Evolutionary conservation across 768 basidiomycete species (phyloP).

Genomic region (Termitomyces sp.): DNA sequence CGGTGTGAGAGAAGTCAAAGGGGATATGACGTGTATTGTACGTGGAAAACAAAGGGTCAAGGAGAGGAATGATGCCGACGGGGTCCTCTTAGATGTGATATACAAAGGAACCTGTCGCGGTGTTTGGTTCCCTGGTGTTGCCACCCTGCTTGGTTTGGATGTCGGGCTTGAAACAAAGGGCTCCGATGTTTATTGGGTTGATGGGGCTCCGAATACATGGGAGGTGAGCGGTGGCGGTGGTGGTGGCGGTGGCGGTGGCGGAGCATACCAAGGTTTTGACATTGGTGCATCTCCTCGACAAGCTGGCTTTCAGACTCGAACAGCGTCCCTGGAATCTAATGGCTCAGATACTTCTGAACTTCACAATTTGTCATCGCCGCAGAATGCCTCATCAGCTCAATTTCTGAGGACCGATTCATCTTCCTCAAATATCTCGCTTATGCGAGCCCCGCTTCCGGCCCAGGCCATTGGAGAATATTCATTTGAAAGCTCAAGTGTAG

Average conservation of each 20-base stretch:
- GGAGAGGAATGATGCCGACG: constrained; percentile 35
- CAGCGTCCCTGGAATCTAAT: constrained; percentile 45
- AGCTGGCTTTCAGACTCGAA: constrained; percentile 29
- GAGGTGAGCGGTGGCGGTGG: constrained; percentile 55
- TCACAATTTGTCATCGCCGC: constrained; percentile 16
- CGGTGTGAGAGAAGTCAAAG: constrained; percentile 62
- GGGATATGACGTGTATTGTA: constrained; percentile 59
- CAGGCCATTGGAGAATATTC: constrained; percentile 67
- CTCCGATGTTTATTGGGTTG: constrained; percentile 64
- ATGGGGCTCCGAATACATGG: constrained; percentile 49
- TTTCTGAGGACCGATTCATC: constrained; percentile 32
- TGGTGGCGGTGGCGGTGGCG: constrained; percentile 63
- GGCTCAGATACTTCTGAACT: constrained; percentile 28
- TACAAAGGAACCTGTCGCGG: constrained; percentile 73
- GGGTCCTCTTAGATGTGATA: constrained; percentile 58
- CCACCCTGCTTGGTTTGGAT: constrained; percentile 76
- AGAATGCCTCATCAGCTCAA: constrained; percentile 9
- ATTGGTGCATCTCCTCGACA: constrained; percentile 35
- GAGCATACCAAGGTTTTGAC: constrained; percentile 65
- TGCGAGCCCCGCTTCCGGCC: constrained; percentile 69
- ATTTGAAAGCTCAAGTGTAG: constrained; percentile 50
- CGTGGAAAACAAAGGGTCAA: constrained; percentile 41
- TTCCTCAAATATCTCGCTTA: constrained; percentile 54
- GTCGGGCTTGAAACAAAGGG: constrained; percentile 63
- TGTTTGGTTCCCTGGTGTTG: constrained; percentile 80